Evolutionary conservation across 768 basidiomycete genomes (phyloP).

Genomic region (Suillus paluster): DNA sequence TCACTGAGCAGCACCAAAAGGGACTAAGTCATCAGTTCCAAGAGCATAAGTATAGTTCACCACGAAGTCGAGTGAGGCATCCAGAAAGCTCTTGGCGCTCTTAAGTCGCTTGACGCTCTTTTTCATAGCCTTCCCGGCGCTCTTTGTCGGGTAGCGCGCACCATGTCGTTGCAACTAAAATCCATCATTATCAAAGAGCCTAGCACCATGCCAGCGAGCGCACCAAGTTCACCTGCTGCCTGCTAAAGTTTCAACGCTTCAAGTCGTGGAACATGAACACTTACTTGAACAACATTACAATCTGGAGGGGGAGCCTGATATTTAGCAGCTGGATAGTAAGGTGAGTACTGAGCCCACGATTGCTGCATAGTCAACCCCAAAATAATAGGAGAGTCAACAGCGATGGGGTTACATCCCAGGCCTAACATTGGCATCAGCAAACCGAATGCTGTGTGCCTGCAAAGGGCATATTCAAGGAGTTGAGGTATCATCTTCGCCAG

Average conservation of each 20-base stretch:
- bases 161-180: slow-evolving; percentile 78
- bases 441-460: too few species aligned
- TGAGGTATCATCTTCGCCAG: too few species aligned
- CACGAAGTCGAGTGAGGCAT: slow-evolving; percentile 56
- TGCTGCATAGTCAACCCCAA: slow-evolving; percentile 25
- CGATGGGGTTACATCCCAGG: too few species aligned
- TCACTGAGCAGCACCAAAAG: slow-evolving; percentile 60
- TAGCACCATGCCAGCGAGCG: neutral
- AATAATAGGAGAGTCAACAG: too few species aligned
- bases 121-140: slow-evolving; percentile 44
- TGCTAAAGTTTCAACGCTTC: neutral
- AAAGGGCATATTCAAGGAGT: too few species aligned
- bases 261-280: slow-evolving; percentile 1
- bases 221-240: slow-evolving; percentile 23
- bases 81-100: slow-evolving; percentile 44
- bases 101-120: slow-evolving; percentile 58
- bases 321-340: slow-evolving; percentile 52
- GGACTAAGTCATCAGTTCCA: slow-evolving; percentile 57
- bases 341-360: slow-evolving; percentile 66
- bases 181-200: neutral
- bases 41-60: slow-evolving; percentile 54
- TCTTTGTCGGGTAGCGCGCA: slow-evolving; percentile 68
- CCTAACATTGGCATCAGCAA: too few species aligned
- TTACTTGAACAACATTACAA: slow-evolving; percentile 63
- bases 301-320: slow-evolving; percentile 51